Percentiles rank a stretch among this genome's conserved stretches.
Evolutionary conservation across 164 flowering plant species (phyloP).

Genomic region (Vitis rotundifolia): DNA sequence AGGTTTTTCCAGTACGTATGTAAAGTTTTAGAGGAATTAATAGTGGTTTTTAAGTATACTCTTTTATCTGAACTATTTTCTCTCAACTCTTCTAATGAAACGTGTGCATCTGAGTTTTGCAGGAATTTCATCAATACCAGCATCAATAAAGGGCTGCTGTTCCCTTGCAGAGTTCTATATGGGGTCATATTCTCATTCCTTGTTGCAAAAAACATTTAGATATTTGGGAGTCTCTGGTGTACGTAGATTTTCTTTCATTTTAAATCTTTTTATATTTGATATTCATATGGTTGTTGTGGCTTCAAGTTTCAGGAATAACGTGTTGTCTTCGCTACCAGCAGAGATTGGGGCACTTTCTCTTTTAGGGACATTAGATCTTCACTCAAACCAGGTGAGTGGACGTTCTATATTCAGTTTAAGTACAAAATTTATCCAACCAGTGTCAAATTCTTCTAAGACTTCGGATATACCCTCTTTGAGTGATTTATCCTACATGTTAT

Average conservation of each 20-base stretch:
- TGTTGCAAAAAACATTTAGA: not conserved
- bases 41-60: not conserved
- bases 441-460: too few species aligned
- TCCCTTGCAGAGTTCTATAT: conserved; percentile 79
- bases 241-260: not conserved
- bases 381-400: conserved; percentile 77
- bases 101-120: conserved; percentile 22
- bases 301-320: conserved; percentile 63
- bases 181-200: conserved; percentile 54
- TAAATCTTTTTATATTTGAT: conserved; percentile 6
- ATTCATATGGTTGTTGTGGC: conserved; percentile 12
- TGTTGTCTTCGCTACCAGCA: conserved; percentile 66
- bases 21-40: not conserved
- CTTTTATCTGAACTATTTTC: not conserved
- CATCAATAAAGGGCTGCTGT: conserved; percentile 73
- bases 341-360: conserved; percentile 73
- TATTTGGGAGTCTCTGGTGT: not conserved
- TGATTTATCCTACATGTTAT: too few species aligned
- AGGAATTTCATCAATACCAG: conserved; percentile 84
- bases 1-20: not conserved
- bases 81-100: not conserved
- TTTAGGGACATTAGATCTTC: conserved; percentile 89
- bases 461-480: too few species aligned
- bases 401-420: not conserved
- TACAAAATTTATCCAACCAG: too few species aligned